Percentiles rank a stretch among this genome's conserved stretches.
These are phyloP conservation scores for Leccinum griseonigrum DNA, from an alignment of 1,284 basidiomycete species.

Conservation along the genomic window DNA sequence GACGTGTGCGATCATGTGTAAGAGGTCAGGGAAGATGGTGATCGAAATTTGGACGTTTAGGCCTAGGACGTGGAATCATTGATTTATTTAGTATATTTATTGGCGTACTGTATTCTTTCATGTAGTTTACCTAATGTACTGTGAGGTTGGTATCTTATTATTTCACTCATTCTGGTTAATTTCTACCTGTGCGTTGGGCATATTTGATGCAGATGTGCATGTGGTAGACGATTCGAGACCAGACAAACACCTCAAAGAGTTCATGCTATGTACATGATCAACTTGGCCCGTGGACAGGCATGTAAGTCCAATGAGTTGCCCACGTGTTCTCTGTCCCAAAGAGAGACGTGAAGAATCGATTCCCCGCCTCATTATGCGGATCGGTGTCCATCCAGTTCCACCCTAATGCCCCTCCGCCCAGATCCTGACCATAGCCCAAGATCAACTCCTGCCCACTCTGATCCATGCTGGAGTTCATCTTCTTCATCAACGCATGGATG, in stretches of 20 bases:
- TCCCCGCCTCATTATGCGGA: conserved; percentile 8
- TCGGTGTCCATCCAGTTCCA: conserved; percentile 26
- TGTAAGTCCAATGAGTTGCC: background rate
- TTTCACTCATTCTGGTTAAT: background rate
- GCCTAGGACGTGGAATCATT: conserved; percentile 35
- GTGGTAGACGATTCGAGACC: background rate
- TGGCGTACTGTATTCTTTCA: conserved; percentile 13
- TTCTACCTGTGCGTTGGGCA: background rate
- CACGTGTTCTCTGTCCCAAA: background rate
- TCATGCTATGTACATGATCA: background rate
- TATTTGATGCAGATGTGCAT: background rate
- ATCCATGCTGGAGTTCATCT: background rate
- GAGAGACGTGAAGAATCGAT: conserved; percentile 15
- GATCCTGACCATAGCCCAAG: conserved; percentile 9
- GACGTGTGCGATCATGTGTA: conserved; percentile 81
- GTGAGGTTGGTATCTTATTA: background rate
- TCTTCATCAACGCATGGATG: background rate
- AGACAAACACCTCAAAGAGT: background rate
- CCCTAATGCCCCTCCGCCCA: conserved; percentile 20
- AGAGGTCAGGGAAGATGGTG: conserved; percentile 81
- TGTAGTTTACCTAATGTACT: conserved; percentile 6
- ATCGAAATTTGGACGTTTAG: conserved; percentile 84
- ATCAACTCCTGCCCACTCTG: background rate
- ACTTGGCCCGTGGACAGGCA: background rate
- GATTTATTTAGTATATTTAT: conserved; percentile 8